Evolutionary conservation across 805 yeast genomes (phyloP).

Genomic region (Starmerella roubikii): DNA sequence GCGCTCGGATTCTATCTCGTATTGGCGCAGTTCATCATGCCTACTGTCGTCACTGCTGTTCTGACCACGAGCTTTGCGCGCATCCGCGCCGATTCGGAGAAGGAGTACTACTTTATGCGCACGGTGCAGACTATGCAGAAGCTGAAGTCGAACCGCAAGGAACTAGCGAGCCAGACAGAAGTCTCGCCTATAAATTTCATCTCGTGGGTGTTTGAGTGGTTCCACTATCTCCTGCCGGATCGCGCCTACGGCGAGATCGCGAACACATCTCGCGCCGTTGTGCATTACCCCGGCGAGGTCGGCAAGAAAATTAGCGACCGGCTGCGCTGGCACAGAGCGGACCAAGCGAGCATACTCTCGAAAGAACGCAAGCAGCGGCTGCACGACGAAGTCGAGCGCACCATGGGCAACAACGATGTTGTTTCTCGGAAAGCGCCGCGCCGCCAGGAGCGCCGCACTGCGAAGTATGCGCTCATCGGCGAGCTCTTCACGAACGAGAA

Average conservation of each 20-base stretch:
- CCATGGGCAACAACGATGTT: not conserved
- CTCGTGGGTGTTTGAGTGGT: not conserved
- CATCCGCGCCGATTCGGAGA: not conserved
- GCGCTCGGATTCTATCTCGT: constrained; percentile 4
- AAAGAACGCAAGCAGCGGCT: not conserved
- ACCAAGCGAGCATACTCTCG: not conserved
- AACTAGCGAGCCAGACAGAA: not conserved
- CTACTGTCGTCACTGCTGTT: constrained; percentile 5
- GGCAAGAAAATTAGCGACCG: not conserved
- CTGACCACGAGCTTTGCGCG: constrained; percentile 4
- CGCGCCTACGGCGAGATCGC: not conserved
- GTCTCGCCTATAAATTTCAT: constrained; percentile 3
- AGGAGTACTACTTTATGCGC: constrained; percentile 3
- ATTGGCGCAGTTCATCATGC: constrained; percentile 4
- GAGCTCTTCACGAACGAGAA: constrained; percentile 3
- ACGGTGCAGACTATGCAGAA: constrained; percentile 1
- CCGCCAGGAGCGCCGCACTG: not conserved
- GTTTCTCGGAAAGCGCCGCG: not conserved
- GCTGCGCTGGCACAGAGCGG: not conserved
- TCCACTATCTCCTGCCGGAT: not conserved
- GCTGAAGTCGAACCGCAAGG: constrained; percentile 1
- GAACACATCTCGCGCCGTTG: not conserved
- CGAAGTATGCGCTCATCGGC: not conserved
- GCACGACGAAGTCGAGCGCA: constrained; percentile 1
- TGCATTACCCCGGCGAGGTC: not conserved